These are phyloP conservation scores for Leccinum pallidistipes DNA, from an alignment of 1,284 basidiomycete species.

Conservation along the genomic window DNA sequence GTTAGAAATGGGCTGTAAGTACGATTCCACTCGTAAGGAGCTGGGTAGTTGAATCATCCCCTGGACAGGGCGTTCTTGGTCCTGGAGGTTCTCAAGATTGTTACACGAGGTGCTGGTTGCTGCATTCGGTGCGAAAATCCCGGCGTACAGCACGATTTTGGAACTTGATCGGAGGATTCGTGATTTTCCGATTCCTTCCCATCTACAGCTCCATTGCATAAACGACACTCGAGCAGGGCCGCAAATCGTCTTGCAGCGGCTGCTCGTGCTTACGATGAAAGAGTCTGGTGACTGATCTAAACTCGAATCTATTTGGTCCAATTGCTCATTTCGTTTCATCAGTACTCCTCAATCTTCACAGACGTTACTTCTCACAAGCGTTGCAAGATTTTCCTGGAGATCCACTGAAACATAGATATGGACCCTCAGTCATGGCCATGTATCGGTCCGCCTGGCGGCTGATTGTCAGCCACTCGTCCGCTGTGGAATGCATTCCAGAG, in stretches of 20 bases:
- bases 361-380: conserved; percentile 65
- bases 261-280: conserved; percentile 51
- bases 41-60: not conserved
- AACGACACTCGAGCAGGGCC: conserved; percentile 17
- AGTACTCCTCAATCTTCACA: conserved; percentile 69
- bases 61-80: conserved; percentile 55
- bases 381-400: conserved; percentile 58
- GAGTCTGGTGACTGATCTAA: conserved; percentile 51
- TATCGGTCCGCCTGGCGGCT: conserved; percentile 71
- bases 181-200: conserved; percentile 52
- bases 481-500: conserved; percentile 41
- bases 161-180: conserved; percentile 51
- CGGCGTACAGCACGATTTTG: conserved; percentile 48
- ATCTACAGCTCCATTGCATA: conserved; percentile 44
- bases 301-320: not conserved
- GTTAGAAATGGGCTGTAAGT: conserved; percentile 51
- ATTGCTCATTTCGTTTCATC: conserved; percentile 4
- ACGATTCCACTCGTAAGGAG: not conserved
- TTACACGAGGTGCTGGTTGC: conserved; percentile 51
- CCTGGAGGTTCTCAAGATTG: conserved; percentile 51
- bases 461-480: conserved; percentile 47
- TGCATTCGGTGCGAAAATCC: conserved; percentile 54
- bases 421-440: conserved; percentile 65
- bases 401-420: conserved; percentile 58
- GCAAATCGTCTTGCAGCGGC: conserved; percentile 42